Evolutionary conservation across 495 filamentous ascomycete genomes (phyloP).

Genomic region (Geopyxis carbonaria): DNA sequence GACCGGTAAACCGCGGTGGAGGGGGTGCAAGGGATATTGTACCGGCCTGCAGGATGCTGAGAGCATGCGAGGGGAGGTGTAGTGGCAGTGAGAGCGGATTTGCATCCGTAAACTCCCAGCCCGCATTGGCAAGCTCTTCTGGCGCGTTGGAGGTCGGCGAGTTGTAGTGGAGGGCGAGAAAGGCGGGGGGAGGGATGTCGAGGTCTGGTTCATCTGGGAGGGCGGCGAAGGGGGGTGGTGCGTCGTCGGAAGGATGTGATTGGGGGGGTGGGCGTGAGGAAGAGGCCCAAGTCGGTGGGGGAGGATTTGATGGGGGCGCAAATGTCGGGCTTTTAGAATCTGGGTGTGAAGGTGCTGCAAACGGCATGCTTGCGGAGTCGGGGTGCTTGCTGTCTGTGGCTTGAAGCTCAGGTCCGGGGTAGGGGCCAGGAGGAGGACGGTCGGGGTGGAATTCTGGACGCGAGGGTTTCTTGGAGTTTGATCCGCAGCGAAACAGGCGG

Average conservation of each 20-base stretch:
- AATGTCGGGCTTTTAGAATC: neutral
- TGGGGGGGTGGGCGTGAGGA: neutral
- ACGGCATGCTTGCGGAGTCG: neutral
- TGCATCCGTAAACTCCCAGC: slow-evolving; percentile 48
- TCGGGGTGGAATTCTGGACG: slow-evolving; percentile 6
- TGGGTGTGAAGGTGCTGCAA: neutral
- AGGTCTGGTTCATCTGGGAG: slow-evolving; percentile 11
- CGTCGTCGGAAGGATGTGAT: slow-evolving; percentile 11
- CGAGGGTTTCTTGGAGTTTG: no score
- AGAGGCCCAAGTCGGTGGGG: no score
- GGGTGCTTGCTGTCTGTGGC: neutral
- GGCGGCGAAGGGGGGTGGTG: slow-evolving; percentile 28
- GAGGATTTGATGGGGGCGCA: neutral
- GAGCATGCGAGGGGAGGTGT: slow-evolving; percentile 26
- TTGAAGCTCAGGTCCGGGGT: slow-evolving; percentile 1
- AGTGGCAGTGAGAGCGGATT: slow-evolving; percentile 48
- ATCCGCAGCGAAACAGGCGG: no score
- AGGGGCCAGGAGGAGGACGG: slow-evolving; percentile 4
- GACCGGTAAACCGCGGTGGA: slow-evolving; percentile 12
- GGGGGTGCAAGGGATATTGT: slow-evolving; percentile 19
- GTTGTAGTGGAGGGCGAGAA: slow-evolving; percentile 39
- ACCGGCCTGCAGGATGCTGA: slow-evolving; percentile 20
- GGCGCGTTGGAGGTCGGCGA: slow-evolving; percentile 64
- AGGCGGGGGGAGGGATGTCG: slow-evolving; percentile 63
- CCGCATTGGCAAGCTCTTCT: slow-evolving; percentile 48